These are phyloP conservation scores for Mycena sp. DNA, from an alignment of 1,284 basidiomycete genomes.

Conservation along the genomic window DNA sequence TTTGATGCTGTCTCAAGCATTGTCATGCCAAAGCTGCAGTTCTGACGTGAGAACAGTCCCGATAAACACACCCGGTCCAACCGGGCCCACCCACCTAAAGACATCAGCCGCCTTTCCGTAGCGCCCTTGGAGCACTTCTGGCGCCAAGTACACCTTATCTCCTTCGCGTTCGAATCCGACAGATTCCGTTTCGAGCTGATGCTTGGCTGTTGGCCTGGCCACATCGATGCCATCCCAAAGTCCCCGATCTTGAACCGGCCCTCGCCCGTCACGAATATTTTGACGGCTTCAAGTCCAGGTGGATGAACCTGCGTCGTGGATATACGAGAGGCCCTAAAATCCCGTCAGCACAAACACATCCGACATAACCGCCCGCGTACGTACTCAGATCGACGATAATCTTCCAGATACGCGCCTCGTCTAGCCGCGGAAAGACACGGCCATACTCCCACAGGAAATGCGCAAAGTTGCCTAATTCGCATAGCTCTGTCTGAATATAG, in stretches of 20 bases:
- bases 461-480: conserved; percentile 91
- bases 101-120: conserved; percentile 97
- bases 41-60: conserved; percentile 51
- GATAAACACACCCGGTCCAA: conserved; percentile 36
- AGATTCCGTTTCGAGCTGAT: conserved; percentile 41
- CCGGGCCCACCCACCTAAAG: conserved; percentile 78
- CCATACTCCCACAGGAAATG: conserved; percentile 96
- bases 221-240: conserved; percentile 95
- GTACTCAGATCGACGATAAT: conserved; percentile 89
- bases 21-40: conserved; percentile 77
- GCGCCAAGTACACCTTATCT: conserved; percentile 98
- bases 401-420: conserved; percentile 98
- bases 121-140: conserved; percentile 91
- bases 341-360: conserved; percentile 38
- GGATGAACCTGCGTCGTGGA: conserved; percentile 91
- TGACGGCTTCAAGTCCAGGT: conserved; percentile 97
- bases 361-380: conserved; percentile 62
- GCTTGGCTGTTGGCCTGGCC: conserved; percentile 64
- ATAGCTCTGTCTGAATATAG: conserved; percentile 96
- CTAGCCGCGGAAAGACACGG: conserved; percentile 82
- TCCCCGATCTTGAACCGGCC: conserved; percentile 98
- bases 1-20: conserved; percentile 96
- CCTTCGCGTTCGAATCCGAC: conserved; percentile 90
- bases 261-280: conserved; percentile 94
- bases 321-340: conserved; percentile 85